Evolutionary conservation across 2,329 filamentous ascomycete species (phyloP).

Genomic region (Dactylellina drechsleri): DNA sequence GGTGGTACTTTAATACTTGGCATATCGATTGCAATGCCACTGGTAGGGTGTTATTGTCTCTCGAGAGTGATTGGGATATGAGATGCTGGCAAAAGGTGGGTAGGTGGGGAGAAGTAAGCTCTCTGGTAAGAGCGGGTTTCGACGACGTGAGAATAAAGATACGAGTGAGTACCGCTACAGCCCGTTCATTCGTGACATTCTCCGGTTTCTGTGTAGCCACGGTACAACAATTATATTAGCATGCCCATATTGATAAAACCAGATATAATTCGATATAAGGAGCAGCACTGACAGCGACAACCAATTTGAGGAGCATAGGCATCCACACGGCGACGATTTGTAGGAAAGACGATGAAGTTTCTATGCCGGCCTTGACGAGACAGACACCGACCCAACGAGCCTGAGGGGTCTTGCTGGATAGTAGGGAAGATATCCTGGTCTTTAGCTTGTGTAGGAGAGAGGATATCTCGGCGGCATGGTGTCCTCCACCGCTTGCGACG

Average conservation of each 20-base stretch:
- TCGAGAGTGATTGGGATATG: slow-evolving; percentile 12
- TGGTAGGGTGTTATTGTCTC: slow-evolving; percentile 18
- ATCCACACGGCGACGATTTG: slow-evolving; percentile 56
- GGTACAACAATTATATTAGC: not conserved
- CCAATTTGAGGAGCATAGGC: slow-evolving; percentile 56
- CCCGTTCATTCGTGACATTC: slow-evolving; percentile 44
- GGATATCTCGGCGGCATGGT: slow-evolving; percentile 45
- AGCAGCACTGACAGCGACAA: slow-evolving; percentile 41
- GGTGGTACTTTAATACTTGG: slow-evolving; percentile 56
- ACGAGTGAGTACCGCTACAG: slow-evolving; percentile 55
- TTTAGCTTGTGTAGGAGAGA: slow-evolving; percentile 57
- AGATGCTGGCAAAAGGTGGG: slow-evolving; percentile 55
- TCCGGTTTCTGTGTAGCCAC: slow-evolving; percentile 55
- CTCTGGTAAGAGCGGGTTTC: slow-evolving; percentile 56
- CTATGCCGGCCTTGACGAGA: slow-evolving; percentile 57
- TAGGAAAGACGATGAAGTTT: slow-evolving; percentile 55
- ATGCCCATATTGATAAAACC: no score
- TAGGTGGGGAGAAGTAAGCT: slow-evolving; percentile 58
- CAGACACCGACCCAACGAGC: slow-evolving; percentile 56
- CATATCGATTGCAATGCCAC: slow-evolving; percentile 55
- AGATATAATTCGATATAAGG: not conserved
- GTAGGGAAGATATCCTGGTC: slow-evolving; percentile 57
- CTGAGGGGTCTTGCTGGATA: slow-evolving; percentile 55
- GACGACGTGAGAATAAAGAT: slow-evolving; percentile 56
- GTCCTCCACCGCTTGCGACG: slow-evolving; percentile 24